Evolutionary conservation across 192 early-diverging fungal genomes (phyloP).

Genomic region (Umbelopsis isabellina): DNA sequence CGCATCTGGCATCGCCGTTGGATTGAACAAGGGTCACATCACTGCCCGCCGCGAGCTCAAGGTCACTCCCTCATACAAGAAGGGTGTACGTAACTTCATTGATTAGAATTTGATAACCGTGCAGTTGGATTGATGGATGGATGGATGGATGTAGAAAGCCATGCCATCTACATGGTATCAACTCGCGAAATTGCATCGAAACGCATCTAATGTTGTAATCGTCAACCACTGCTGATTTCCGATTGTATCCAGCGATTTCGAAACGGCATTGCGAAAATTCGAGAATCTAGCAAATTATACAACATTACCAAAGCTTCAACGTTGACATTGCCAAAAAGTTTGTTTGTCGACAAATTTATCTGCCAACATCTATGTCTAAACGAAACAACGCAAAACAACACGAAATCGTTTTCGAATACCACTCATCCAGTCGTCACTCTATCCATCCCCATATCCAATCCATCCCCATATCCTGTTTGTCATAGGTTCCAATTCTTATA

Average conservation of each 20-base stretch:
- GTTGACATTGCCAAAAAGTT: too few relatives aligned
- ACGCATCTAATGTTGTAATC: too few relatives aligned
- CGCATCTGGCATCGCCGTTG: slow-evolving; percentile 77
- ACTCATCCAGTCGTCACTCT: background rate
- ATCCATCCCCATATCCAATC: too few relatives aligned
- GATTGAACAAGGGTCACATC: slow-evolving; percentile 92
- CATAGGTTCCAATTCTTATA: background rate
- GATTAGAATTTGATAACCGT: background rate
- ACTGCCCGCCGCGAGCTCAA: slow-evolving; percentile 73
- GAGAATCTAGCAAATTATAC: background rate
- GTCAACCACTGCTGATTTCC: background rate
- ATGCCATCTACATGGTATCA: background rate
- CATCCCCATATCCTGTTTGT: too few relatives aligned
- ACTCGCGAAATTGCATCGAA: background rate
- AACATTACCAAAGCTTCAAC: background rate
- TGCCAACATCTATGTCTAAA: too few relatives aligned
- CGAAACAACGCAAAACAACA: too few relatives aligned
- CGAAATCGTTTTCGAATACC: too few relatives aligned
- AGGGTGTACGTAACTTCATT: slow-evolving; percentile 70
- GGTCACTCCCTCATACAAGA: slow-evolving; percentile 70
- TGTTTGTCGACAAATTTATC: too few relatives aligned
- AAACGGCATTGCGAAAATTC: background rate
- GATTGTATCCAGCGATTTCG: background rate
- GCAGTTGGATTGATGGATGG: slow-evolving; percentile 27
- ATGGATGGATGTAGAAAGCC: slow-evolving; percentile 21